A percentile compares a stretch with the other conserved stretches of the same genome.
Evolutionary conservation across 140 eudicot genomes (phyloP).

Genomic region (Erigeron philadelphicus): DNA sequence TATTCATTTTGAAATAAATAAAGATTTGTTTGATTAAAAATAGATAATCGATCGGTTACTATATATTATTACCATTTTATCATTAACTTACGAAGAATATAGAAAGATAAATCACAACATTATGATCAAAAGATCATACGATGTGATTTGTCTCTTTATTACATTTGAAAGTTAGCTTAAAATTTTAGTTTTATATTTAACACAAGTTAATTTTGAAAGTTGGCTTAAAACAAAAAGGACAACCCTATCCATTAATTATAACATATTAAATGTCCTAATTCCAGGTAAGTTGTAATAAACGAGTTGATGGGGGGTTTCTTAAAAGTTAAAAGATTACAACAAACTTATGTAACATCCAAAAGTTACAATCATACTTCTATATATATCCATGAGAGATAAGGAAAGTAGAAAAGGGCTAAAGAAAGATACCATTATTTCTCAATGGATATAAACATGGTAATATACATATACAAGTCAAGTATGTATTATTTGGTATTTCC

Average conservation of each 20-base stretch:
- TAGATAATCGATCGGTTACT: too few relatives aligned
- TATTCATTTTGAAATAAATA: too few relatives aligned
- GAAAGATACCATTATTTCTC: slow-evolving; percentile 34
- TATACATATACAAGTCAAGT: slow-evolving; percentile 25
- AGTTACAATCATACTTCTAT: slow-evolving; percentile 22
- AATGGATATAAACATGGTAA: slow-evolving; percentile 13
- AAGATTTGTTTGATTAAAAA: too few relatives aligned
- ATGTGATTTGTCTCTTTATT: too few relatives aligned
- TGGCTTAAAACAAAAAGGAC: too few relatives aligned
- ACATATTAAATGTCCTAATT: neutral
- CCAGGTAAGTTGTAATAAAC: slow-evolving; percentile 8
- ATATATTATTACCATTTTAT: too few relatives aligned
- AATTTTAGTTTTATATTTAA: too few relatives aligned
- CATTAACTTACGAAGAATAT: too few relatives aligned
- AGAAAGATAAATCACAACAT: neutral
- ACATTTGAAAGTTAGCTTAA: too few relatives aligned
- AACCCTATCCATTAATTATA: too few relatives aligned
- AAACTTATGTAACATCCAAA: slow-evolving; percentile 25
- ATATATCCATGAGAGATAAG: slow-evolving; percentile 23
- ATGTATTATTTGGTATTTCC: slow-evolving; percentile 29
- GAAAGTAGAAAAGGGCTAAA: slow-evolving; percentile 19
- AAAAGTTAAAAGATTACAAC: slow-evolving; percentile 18
- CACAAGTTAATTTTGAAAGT: too few relatives aligned
- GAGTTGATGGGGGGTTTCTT: slow-evolving; percentile 1
- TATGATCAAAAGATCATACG: too few relatives aligned